Evolutionary conservation across 139 green algal species (phyloP).

Genomic region (Micractinium sp.): DNA sequence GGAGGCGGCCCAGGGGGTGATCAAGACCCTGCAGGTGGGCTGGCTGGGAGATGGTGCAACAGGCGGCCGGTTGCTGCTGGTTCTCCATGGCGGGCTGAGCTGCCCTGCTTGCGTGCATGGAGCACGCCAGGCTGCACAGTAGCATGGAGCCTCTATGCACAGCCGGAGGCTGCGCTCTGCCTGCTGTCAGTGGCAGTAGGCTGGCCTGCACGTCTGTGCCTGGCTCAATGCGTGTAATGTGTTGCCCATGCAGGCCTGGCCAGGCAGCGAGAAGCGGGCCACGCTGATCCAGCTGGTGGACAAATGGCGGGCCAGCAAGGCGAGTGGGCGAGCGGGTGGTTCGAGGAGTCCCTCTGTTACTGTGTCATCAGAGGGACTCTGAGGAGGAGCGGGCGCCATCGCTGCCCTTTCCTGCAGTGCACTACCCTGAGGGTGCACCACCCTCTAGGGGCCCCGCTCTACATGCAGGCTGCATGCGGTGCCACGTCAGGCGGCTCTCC

Average conservation of each 20-base stretch:
- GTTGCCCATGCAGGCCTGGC: background rate
- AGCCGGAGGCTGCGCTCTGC: too few relatives aligned
- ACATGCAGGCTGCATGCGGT: background rate
- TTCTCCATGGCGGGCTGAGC: background rate
- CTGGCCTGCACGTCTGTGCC: too few relatives aligned
- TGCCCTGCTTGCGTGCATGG: background rate
- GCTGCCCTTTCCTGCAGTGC: too few relatives aligned
- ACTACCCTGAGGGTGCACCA: background rate
- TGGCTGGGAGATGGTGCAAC: background rate
- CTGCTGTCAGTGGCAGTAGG: too few relatives aligned
- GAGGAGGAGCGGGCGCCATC: too few relatives aligned
- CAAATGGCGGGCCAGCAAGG: conserved; percentile 61
- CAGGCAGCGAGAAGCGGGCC: conserved; percentile 51
- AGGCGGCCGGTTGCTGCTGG: background rate
- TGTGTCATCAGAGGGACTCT: too few relatives aligned
- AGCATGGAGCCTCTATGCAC: too few relatives aligned
- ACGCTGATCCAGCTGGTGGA: conserved; percentile 75
- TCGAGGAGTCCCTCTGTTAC: background rate
- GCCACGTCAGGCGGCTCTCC: background rate
- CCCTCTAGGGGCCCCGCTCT: too few relatives aligned
- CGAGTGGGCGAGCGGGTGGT: background rate
- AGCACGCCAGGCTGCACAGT: too few relatives aligned
- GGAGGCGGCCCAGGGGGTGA: conserved; percentile 16
- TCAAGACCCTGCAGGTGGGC: conserved; percentile 20
- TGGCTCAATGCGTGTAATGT: too few relatives aligned